Evolutionary conservation across 1,284 basidiomycete species (phyloP).

Genomic region (Apiotrichum porosum): DNA sequence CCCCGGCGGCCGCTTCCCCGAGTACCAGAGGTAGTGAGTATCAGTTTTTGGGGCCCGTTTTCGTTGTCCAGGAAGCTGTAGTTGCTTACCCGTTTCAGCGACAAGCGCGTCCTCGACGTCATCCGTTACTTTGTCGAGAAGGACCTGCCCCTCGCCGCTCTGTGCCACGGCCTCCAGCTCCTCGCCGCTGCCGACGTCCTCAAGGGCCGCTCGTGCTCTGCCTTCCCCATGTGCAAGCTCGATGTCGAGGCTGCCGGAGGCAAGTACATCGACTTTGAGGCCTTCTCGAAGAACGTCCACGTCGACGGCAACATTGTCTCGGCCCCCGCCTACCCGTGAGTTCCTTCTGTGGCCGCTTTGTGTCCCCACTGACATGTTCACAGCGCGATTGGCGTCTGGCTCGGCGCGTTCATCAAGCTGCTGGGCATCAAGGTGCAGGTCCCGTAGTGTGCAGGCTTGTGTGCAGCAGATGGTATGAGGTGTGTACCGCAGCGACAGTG

Average conservation of each 20-base stretch:
- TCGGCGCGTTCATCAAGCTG: slow-evolving; percentile 12
- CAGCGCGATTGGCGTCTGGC: slow-evolving; percentile 17
- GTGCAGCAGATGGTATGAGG: too few relatives aligned
- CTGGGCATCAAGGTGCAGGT: slow-evolving; percentile 16
- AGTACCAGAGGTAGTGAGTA: slow-evolving; percentile 11
- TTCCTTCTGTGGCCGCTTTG: not conserved
- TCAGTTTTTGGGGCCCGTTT: too few relatives aligned
- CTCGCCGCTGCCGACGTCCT: slow-evolving; percentile 17
- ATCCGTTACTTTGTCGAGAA: slow-evolving; percentile 10
- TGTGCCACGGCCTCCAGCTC: slow-evolving; percentile 21
- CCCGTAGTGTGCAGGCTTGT: too few relatives aligned
- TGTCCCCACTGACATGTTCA: not conserved
- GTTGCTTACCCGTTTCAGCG: too few relatives aligned
- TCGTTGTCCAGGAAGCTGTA: slow-evolving; percentile 5
- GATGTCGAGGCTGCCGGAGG: slow-evolving; percentile 18
- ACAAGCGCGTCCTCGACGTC: slow-evolving; percentile 18
- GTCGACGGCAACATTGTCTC: slow-evolving; percentile 19
- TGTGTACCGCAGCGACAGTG: too few relatives aligned
- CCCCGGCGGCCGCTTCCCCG: slow-evolving; percentile 19
- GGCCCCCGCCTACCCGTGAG: slow-evolving; percentile 18
- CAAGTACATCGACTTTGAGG: slow-evolving; percentile 19
- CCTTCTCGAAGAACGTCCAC: slow-evolving; percentile 17
- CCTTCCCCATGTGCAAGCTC: slow-evolving; percentile 22
- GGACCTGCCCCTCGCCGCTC: slow-evolving; percentile 15
- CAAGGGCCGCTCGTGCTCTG: slow-evolving; percentile 16